These are phyloP conservation scores for Trypanosoma lewisi DNA, from an alignment of 208 protist genomes.

Conservation along the genomic window DNA sequence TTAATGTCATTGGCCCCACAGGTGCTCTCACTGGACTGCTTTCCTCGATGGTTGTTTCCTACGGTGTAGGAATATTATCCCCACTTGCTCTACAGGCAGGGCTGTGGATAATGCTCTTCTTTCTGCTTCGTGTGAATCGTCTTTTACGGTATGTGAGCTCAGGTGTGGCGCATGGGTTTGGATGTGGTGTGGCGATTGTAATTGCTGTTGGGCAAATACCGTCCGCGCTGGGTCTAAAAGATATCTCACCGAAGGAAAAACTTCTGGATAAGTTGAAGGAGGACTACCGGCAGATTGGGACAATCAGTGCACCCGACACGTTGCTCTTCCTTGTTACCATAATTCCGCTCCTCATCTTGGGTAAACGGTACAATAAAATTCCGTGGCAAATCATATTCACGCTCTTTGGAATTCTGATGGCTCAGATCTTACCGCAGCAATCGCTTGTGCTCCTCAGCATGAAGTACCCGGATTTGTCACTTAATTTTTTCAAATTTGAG, in stretches of 20 bases:
- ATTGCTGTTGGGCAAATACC: constrained; percentile 36
- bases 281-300: constrained; percentile 15
- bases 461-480: constrained; percentile 27
- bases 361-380: constrained; percentile 26
- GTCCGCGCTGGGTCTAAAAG: constrained; percentile 25
- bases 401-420: constrained; percentile 27
- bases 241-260: constrained; percentile 18
- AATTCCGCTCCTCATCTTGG: constrained; percentile 22
- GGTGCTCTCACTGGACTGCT: constrained; percentile 32
- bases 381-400: constrained; percentile 34
- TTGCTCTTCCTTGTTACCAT: constrained; percentile 29
- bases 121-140: constrained; percentile 26
- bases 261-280: constrained; percentile 28
- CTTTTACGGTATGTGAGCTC: constrained; percentile 31
- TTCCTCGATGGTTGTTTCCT: constrained; percentile 21
- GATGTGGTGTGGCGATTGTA: constrained; percentile 29
- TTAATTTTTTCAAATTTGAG: constrained; percentile 25
- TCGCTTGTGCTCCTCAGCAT: constrained; percentile 22
- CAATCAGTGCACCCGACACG: constrained; percentile 23
- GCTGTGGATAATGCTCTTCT: constrained; percentile 31
- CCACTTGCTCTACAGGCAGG: constrained; percentile 26
- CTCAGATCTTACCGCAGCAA: constrained; percentile 12
- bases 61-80: constrained; percentile 18
- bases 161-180: constrained; percentile 33
- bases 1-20: constrained; percentile 35